These are phyloP conservation scores for Cercospora sp. DNA, from an alignment of 2,329 filamentous ascomycete species.

Conservation along the genomic window DNA sequence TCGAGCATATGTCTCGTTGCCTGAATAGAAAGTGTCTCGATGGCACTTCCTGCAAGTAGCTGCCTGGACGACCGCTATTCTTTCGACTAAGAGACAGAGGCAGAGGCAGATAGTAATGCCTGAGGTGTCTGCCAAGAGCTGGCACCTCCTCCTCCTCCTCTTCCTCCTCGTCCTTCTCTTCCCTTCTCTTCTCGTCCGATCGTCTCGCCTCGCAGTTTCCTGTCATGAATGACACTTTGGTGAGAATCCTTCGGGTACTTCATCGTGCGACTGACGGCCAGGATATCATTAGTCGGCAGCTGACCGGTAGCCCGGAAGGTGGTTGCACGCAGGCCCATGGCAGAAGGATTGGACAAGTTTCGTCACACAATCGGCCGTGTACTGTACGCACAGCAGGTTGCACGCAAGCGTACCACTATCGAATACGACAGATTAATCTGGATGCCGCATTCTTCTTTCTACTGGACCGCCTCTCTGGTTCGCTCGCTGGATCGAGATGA, in stretches of 20 bases:
- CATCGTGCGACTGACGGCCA: neutral
- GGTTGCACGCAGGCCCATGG: neutral
- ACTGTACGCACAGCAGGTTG: neutral
- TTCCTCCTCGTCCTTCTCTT: too few species aligned
- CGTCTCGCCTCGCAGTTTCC: neutral
- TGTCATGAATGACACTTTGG: neutral
- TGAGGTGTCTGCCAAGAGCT: neutral
- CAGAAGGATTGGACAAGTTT: neutral
- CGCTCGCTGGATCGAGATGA: neutral
- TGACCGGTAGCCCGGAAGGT: neutral
- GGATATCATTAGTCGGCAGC: neutral
- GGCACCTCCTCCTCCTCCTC: neutral
- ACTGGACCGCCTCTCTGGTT: neutral
- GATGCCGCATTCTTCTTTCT: neutral
- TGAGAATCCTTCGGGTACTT: neutral
- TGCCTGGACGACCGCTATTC: neutral
- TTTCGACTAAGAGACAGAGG: neutral
- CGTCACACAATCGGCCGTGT: neutral
- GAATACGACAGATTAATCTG: neutral
- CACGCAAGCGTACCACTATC: neutral
- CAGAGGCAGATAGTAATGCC: neutral
- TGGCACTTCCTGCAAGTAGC: neutral
- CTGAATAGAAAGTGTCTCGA: neutral
- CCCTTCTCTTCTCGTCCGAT: neutral
- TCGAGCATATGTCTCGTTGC: neutral